phyloP scores from a whole-genome alignment of 805 yeast species.

The Torulaspora franciscae region DNA sequence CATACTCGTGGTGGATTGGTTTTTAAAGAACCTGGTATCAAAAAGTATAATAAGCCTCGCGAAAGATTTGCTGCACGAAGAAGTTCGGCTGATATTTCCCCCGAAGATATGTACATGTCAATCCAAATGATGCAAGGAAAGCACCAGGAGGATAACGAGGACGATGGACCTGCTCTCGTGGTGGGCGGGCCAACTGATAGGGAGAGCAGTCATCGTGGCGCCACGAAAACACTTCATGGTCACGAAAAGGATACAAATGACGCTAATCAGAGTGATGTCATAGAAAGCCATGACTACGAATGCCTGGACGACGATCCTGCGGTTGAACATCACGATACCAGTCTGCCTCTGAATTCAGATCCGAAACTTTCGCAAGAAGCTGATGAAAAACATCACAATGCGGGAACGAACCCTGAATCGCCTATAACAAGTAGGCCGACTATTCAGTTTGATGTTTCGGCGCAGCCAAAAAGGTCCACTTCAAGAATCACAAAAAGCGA shows the following conservation, averaged over 20 bases:
- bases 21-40: slow-evolving; percentile 13
- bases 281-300: slow-evolving; percentile 13
- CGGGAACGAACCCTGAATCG: neutral
- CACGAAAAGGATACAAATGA: slow-evolving; percentile 7
- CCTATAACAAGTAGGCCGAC: slow-evolving; percentile 18
- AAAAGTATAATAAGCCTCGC: slow-evolving; percentile 5
- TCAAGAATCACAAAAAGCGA: slow-evolving; percentile 1
- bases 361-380: neutral
- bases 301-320: slow-evolving; percentile 5
- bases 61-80: slow-evolving; percentile 35
- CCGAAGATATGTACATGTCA: slow-evolving; percentile 79
- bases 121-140: slow-evolving; percentile 70
- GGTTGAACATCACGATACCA: neutral
- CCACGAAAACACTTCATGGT: neutral
- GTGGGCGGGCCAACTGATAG: slow-evolving; percentile 58
- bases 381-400: neutral
- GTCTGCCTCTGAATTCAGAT: neutral
- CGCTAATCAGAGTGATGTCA: neutral
- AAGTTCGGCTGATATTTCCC: slow-evolving; percentile 52
- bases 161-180: slow-evolving; percentile 72
- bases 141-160: slow-evolving; percentile 41
- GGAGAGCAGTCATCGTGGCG: neutral
- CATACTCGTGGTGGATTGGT: slow-evolving; percentile 10
- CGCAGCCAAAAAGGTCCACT: slow-evolving; percentile 23
- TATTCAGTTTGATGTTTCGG: slow-evolving; percentile 30